These are phyloP conservation scores for Dryas drummondii DNA, from an alignment of 306 rosid species.

Conservation along the genomic window DNA sequence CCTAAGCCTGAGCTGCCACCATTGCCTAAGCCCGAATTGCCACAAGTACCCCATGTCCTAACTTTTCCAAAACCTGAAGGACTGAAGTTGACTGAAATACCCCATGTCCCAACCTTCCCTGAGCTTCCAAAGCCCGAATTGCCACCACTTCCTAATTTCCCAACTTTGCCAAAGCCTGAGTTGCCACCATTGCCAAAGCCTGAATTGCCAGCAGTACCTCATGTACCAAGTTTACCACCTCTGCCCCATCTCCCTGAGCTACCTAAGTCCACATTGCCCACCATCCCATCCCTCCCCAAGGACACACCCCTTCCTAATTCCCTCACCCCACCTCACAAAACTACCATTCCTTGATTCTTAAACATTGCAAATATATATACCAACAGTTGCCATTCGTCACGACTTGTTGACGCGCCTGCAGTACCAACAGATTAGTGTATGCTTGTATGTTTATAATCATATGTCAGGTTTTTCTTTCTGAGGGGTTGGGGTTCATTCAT, in stretches of 20 bases:
- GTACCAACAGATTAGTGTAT: too few species aligned
- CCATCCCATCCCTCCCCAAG: constrained; percentile 17
- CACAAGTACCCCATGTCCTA: neutral
- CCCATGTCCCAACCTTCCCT: constrained; percentile 19
- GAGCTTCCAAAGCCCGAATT: constrained; percentile 8
- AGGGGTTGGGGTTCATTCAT: too few species aligned
- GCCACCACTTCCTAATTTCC: constrained; percentile 3
- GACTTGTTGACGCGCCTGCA: too few species aligned
- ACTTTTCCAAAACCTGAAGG: constrained; percentile 15
- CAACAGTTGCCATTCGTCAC: too few species aligned
- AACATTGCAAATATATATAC: too few species aligned
- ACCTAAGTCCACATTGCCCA: constrained; percentile 7
- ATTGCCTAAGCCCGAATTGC: neutral
- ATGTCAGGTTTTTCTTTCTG: too few species aligned
- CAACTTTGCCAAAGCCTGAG: constrained; percentile 15
- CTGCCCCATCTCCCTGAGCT: constrained; percentile 17
- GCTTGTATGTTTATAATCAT: too few species aligned
- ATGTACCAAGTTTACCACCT: constrained; percentile 1
- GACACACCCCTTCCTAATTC: too few species aligned
- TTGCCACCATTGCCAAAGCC: constrained; percentile 13
- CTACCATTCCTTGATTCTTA: neutral
- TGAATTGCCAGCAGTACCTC: constrained; percentile 14
- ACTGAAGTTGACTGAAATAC: constrained; percentile 12
- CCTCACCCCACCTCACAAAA: neutral
- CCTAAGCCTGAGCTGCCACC: neutral